phyloP scores from a whole-genome alignment of 176 grass and related monocot genomes.

The Chrysopogon serrulatus region DNA sequence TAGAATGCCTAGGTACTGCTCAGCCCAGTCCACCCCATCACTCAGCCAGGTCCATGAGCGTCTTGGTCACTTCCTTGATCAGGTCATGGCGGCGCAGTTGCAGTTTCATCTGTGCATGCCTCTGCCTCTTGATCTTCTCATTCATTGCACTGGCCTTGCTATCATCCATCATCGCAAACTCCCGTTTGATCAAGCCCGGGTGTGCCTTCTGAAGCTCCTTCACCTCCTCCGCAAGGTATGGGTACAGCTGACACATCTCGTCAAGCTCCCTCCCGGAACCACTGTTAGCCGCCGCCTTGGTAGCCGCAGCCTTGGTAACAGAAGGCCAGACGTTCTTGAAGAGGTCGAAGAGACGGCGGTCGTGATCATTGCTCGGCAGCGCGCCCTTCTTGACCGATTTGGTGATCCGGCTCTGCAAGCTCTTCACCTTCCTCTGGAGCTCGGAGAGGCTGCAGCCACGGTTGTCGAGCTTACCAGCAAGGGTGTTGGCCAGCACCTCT shows the following conservation, averaged over 20 bases:
- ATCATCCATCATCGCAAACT: slow-evolving; percentile 22
- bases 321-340: slow-evolving; percentile 30
- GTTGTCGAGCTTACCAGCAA: slow-evolving; percentile 30
- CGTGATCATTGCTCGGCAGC: slow-evolving; percentile 21
- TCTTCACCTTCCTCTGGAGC: slow-evolving; percentile 21
- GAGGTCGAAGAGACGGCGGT: slow-evolving; percentile 20
- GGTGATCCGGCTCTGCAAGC: slow-evolving; percentile 20
- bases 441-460: background rate
- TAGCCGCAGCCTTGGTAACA: background rate
- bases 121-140: slow-evolving; percentile 51
- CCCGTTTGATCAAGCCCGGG: slow-evolving; percentile 29
- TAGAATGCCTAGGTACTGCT: background rate
- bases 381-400: background rate
- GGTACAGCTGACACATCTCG: slow-evolving; percentile 18
- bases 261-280: background rate
- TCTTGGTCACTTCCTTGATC: slow-evolving; percentile 35
- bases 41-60: background rate
- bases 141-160: slow-evolving; percentile 36
- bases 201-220: background rate
- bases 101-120: slow-evolving; percentile 10
- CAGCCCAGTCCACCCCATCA: background rate
- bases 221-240: slow-evolving; percentile 35
- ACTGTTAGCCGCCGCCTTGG: background rate
- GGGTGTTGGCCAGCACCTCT: background rate
- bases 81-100: slow-evolving; percentile 7